Conservation (phyloP, 192 early-diverging fungal species). For the Coemansia sp. region DNA sequence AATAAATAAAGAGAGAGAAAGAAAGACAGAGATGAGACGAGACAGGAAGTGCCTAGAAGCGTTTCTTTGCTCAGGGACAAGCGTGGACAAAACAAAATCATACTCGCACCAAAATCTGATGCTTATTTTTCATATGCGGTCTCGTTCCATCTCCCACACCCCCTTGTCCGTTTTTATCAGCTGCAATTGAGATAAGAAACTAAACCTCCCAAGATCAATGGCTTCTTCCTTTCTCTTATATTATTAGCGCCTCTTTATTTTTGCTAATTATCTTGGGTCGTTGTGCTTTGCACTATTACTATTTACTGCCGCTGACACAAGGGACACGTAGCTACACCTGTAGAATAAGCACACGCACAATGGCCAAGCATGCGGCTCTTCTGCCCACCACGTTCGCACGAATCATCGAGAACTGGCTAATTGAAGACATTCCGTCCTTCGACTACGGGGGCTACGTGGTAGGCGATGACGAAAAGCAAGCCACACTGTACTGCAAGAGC, state of each 20-base stretch:
- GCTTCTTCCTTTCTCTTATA: not conserved
- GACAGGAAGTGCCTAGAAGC: too few relatives aligned
- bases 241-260: not conserved
- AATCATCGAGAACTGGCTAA: slow-evolving; percentile 78
- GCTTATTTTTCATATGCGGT: too few relatives aligned
- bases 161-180: not conserved
- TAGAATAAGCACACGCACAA: slow-evolving; percentile 1
- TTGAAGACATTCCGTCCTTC: slow-evolving; percentile 96
- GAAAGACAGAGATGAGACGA: too few relatives aligned
- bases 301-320: too few relatives aligned
- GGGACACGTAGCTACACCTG: too few relatives aligned
- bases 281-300: too few relatives aligned
- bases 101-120: too few relatives aligned
- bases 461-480: slow-evolving; percentile 78
- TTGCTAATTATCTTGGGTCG: too few relatives aligned
- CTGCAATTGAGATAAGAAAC: not conserved
- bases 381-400: slow-evolving; percentile 75
- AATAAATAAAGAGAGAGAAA: too few relatives aligned
- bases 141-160: not conserved
- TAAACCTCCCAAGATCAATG: not conserved
- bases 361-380: slow-evolving; percentile 64
- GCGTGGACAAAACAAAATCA: too few relatives aligned
- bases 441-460: slow-evolving; percentile 98
- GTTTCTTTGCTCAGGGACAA: too few relatives aligned
- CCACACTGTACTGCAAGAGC: slow-evolving; percentile 86